These are phyloP conservation scores for Auriscalpium orientale DNA, from an alignment of 768 basidiomycete genomes.

Conservation along the genomic window DNA sequence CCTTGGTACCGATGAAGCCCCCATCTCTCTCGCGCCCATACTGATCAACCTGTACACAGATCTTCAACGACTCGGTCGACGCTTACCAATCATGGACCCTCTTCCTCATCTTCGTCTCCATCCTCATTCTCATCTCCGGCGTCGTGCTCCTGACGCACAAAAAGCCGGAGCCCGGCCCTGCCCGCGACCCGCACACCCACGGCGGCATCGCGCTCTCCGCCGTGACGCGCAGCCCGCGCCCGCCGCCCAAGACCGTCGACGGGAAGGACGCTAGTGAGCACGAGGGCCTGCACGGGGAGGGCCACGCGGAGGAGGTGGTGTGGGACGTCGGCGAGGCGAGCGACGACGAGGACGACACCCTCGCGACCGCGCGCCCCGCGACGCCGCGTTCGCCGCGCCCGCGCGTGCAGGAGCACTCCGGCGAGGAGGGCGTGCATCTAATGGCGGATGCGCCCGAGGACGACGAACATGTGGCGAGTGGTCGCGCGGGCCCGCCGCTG, in stretches of 20 bases:
- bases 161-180: slow-evolving; percentile 57
- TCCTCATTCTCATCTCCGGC: slow-evolving; percentile 78
- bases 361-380: slow-evolving; percentile 26
- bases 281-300: slow-evolving; percentile 25
- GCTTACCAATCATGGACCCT: slow-evolving; percentile 87
- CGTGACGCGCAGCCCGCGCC: slow-evolving; percentile 18
- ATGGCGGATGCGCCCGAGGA: slow-evolving; percentile 29
- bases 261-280: slow-evolving; percentile 31
- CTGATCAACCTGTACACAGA: slow-evolving; percentile 20
- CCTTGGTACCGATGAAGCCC: slow-evolving; percentile 28
- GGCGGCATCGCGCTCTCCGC: slow-evolving; percentile 24
- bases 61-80: slow-evolving; percentile 81
- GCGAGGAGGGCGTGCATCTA: slow-evolving; percentile 34
- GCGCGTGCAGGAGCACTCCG: slow-evolving; percentile 1
- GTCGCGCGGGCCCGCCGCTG: not conserved
- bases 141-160: slow-evolving; percentile 93
- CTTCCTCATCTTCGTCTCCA: slow-evolving; percentile 81
- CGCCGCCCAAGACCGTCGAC: slow-evolving; percentile 17
- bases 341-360: slow-evolving; percentile 54
- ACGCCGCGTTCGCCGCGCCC: slow-evolving; percentile 9
- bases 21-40: not conserved
- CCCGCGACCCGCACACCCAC: slow-evolving; percentile 17
- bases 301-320: slow-evolving; percentile 30
- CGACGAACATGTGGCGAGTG: slow-evolving; percentile 17
- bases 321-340: slow-evolving; percentile 74